Base-by-base conservation (phyloP, 805 yeast genomes). In the Wickerhamomyces hampshirensis region DNA sequence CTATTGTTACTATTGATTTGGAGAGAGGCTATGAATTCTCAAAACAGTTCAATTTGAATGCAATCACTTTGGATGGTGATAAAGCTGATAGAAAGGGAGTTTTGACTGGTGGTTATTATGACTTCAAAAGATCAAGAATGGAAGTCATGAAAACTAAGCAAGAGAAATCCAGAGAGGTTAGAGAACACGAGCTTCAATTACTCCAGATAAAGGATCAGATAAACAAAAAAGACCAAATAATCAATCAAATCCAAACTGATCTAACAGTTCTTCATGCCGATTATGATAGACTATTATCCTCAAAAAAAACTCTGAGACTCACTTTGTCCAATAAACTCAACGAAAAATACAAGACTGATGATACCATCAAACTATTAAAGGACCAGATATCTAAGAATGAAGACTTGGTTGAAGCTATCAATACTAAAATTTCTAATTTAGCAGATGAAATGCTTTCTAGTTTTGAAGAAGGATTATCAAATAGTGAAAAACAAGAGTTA, bases 21-120 rank as follows among this genome's bases (percentile, higher is more conserved):
- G 78, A 72, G 32, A 67, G 69, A 21, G 95, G 95, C 4, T 67
- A 80, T 3, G 80, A 77, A 46, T 62, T 84, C 19, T 79, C 95
- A 0, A 73, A 73, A 31, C 59, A 64, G 8, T 73, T 67, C 55
- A 73, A 75, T 21, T 60, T 89, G 17, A 79, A 75, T 48, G 84
- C 95, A 1, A 83, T 93, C 12, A 93, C 98, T 0, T 63, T 91
- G 13, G 95, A 86, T 57, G 98, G 98, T 47, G 98, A 93, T 55
- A 68, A 86, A 45, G 86, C 86, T 33, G 94, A 86, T 48, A 77
- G 76, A 31, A 75, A 69, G 46, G 98, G 98, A 58, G 84, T 83
- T 2, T 58, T 93, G 30, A 78, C 86, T 17, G 98, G 98, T 59
- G 98, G 98, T 33, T 86, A 73, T 50, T 73, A 84, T 47, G 93